Evolutionary conservation across 1,139 yeast species (phyloP), one percentile per base, ranked within the genome.

Genomic region (Saccharomycopsis hybrid): DNA sequence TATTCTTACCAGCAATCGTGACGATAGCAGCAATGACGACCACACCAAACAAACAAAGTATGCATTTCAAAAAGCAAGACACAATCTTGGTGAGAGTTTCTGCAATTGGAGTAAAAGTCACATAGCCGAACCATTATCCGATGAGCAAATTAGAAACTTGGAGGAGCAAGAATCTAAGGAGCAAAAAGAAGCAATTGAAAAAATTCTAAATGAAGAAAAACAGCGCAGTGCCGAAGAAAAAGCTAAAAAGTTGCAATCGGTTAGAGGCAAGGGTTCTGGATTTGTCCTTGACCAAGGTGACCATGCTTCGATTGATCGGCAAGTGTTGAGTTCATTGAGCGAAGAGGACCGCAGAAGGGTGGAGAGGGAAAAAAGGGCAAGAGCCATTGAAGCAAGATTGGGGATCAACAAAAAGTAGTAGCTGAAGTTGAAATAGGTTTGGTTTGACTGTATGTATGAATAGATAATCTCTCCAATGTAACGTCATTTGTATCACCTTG

Each of bases 381-480:
- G 97, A 54, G 99, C 99, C 0, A 97, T 96, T 0, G 97, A 92
- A 63, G 96, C 94, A 0, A 74, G 99, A 58, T 63, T 90, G 13
- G 37, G 37, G 29, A 33, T 33, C 11, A 32, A 31, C 38, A 4
- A 18, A 18, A 32, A 24, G 38, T 31, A 43, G 24, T 32, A 32
- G 36, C 32, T 32, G 8, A 36, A 9, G n/a, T n/a, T n/a, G n/a
- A n/a, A n/a, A n/a, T n/a, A n/a, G n/a, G n/a, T n/a, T n/a, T n/a
- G n/a, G n/a, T n/a, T n/a, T n/a, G n/a, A n/a, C n/a, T n/a, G n/a
- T n/a, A n/a, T n/a, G n/a, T n/a, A n/a, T n/a, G n/a, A n/a, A n/a
- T n/a, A n/a, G n/a, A n/a, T n/a, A n/a, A n/a, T n/a, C n/a, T n/a
- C n/a, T n/a, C n/a, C n/a, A n/a, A n/a, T n/a, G n/a, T n/a, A n/a